These are phyloP conservation scores for Calycina herbarum DNA, from an alignment of 2,329 filamentous ascomycete species.

Conservation along the genomic window DNA sequence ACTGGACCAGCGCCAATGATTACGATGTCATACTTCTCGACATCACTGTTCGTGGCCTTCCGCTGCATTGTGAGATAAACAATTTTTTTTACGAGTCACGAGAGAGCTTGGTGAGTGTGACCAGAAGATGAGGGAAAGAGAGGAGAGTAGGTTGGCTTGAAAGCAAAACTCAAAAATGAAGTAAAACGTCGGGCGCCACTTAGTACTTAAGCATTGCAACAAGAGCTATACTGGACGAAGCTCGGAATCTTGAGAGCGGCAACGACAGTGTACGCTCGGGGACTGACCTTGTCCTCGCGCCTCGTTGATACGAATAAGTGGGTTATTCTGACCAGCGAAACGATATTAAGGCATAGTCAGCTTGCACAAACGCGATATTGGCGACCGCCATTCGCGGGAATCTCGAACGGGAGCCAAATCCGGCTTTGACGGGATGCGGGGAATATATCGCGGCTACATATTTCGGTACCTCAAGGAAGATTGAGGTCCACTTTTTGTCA, in stretches of 20 bases:
- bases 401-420: background rate
- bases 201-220: background rate
- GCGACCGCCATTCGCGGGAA: background rate
- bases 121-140: background rate
- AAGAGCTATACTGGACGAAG: background rate
- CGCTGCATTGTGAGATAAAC: background rate
- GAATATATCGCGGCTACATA: slow-evolving; percentile 1
- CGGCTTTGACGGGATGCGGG: background rate
- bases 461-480: slow-evolving; percentile 1
- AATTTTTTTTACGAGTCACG: background rate
- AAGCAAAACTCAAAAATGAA: background rate
- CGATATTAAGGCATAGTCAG: background rate
- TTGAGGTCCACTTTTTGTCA: background rate
- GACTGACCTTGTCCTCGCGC: background rate
- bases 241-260: background rate
- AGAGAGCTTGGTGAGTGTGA: background rate
- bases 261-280: background rate
- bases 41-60: slow-evolving; percentile 14
- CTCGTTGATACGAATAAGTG: slow-evolving; percentile 1
- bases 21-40: slow-evolving; percentile 61
- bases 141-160: background rate
- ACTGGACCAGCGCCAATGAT: slow-evolving; percentile 89
- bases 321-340: background rate
- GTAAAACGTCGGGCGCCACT: background rate
- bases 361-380: background rate